phyloP scores from a whole-genome alignment of 768 basidiomycete species.

The Lentinula sp. region DNA sequence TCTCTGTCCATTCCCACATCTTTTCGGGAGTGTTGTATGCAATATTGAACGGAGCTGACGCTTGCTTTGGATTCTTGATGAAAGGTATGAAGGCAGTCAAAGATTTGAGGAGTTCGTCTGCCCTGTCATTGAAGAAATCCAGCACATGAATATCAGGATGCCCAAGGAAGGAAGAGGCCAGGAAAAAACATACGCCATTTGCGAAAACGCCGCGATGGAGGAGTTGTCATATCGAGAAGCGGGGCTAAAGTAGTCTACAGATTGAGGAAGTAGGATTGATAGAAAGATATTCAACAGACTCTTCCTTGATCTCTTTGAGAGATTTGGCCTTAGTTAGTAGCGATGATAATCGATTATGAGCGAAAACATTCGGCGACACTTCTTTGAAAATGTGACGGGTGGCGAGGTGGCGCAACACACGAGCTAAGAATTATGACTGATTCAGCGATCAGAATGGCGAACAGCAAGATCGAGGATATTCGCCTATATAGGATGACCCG shows the following conservation, averaged over 20 bases:
- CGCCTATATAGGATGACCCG: slow-evolving; percentile 21
- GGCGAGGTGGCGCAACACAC: slow-evolving; percentile 22
- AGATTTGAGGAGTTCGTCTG: slow-evolving; percentile 17
- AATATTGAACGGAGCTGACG: slow-evolving; percentile 18
- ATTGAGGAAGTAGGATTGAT: neutral
- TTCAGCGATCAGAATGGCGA: neutral
- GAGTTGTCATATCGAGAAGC: slow-evolving; percentile 12
- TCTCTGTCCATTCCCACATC: slow-evolving; percentile 25
- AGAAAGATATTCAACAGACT: slow-evolving; percentile 8
- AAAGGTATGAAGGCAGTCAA: slow-evolving; percentile 10
- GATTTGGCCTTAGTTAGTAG: slow-evolving; percentile 18
- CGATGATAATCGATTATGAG: slow-evolving; percentile 20
- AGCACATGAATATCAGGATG: too few relatives aligned
- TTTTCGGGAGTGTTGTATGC: slow-evolving; percentile 17
- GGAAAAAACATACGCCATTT: neutral
- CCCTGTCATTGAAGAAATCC: slow-evolving; percentile 3
- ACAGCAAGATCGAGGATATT: neutral
- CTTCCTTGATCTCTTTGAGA: slow-evolving; percentile 10
- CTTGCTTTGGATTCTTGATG: slow-evolving; percentile 10
- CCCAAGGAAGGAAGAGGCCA: too few relatives aligned
- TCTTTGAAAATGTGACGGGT: slow-evolving; percentile 23
- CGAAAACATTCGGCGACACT: slow-evolving; percentile 18
- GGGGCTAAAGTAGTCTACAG: slow-evolving; percentile 10
- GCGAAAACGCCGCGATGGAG: slow-evolving; percentile 8
- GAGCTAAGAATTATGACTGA: slow-evolving; percentile 9